A percentile compares a stretch with the other conserved stretches of the same genome.
Conservation (phyloP, 768 basidiomycete species). For the Roridomyces roridus region DNA sequence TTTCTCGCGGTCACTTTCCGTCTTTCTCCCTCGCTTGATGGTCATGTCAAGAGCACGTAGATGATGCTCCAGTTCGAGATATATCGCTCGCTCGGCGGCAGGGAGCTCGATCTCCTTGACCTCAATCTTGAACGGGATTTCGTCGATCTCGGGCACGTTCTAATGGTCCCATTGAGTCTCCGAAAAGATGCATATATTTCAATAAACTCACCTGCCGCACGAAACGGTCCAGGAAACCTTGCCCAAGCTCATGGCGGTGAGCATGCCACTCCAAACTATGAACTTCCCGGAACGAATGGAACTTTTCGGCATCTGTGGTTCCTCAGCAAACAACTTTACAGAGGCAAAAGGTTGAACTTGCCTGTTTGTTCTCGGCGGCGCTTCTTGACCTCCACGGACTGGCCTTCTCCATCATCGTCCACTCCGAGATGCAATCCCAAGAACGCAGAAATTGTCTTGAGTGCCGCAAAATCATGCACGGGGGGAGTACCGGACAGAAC, state of each 20-base stretch:
- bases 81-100: conserved; percentile 93
- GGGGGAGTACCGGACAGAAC: conserved; percentile 97
- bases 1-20: conserved; percentile 86
- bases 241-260: conserved; percentile 83
- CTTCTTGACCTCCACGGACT: conserved; percentile 77
- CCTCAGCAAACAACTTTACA: conserved; percentile 23
- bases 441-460: conserved; percentile 91
- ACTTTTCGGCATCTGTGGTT: conserved; percentile 79
- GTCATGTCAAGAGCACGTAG: conserved; percentile 91
- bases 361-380: conserved; percentile 86
- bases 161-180: conserved; percentile 42
- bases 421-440: conserved; percentile 91
- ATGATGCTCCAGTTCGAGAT: conserved; percentile 93
- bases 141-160: conserved; percentile 97
- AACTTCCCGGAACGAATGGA: conserved; percentile 96
- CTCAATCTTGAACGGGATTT: conserved; percentile 81
- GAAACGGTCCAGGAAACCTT: conserved; percentile 79
- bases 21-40: conserved; percentile 63
- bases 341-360: conserved; percentile 35
- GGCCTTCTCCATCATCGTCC: conserved; percentile 86
- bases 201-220: conserved; percentile 74
- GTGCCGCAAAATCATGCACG: conserved; percentile 85
- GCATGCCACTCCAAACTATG: conserved; percentile 93
- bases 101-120: conserved; percentile 75
- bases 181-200: background rate